A percentile compares a stretch with the other conserved stretches of the same genome.
These are phyloP conservation scores for Apophysomyces elegans DNA, from an alignment of 371 early-diverging fungal genomes.

Conservation along the genomic window DNA sequence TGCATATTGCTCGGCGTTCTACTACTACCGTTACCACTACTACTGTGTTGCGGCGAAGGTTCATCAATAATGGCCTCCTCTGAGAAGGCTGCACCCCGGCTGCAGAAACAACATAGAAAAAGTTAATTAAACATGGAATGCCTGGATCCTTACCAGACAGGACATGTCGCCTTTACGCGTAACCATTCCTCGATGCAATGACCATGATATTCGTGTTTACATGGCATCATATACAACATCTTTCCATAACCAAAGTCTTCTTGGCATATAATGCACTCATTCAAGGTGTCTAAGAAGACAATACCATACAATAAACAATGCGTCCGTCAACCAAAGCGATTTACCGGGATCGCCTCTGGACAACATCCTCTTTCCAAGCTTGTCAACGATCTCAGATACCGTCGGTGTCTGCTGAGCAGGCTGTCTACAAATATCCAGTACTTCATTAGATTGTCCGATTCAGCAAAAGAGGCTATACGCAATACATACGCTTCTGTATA, in stretches of 20 bases:
- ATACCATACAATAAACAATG: background rate
- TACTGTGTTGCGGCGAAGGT: no score
- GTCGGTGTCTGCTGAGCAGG: background rate
- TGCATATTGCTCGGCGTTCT: no score
- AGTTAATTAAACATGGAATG: background rate
- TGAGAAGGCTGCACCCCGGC: background rate
- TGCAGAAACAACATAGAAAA: background rate
- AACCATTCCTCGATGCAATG: constrained; percentile 26
- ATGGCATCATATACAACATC: constrained; percentile 19
- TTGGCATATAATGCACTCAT: constrained; percentile 25
- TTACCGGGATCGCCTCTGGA: background rate
- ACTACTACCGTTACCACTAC: no score
- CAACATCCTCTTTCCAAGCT: background rate
- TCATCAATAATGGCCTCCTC: no score
- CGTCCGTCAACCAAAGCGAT: background rate
- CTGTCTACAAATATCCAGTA: background rate
- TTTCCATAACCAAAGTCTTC: constrained; percentile 15
- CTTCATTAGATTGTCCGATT: background rate
- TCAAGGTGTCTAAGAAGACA: constrained; percentile 1
- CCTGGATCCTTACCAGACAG: constrained; percentile 23
- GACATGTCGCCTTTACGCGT: constrained; percentile 21
- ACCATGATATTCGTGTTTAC: constrained; percentile 30
- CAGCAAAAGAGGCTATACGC: background rate
- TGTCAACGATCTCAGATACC: background rate
- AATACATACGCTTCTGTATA: background rate